A percentile compares a stretch with the other conserved stretches of the same genome.
Evolutionary conservation across 345 rosid species (phyloP).

Genomic region (Bruguiera sexangula): DNA sequence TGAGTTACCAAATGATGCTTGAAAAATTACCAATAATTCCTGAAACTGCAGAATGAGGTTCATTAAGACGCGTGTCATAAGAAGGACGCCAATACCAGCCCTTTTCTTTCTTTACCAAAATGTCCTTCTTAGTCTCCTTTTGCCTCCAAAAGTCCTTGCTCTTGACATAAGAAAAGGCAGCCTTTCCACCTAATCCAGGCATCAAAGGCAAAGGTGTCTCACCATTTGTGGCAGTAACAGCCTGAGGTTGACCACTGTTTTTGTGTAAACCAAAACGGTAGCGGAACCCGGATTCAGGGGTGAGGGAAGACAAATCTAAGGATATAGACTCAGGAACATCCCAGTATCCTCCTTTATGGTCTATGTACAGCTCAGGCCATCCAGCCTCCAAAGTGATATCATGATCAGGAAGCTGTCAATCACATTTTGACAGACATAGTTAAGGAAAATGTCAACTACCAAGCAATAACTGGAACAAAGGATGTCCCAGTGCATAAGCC

Average conservation of each 20-base stretch:
- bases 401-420: conserved; percentile 62
- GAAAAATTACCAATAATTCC: conserved; percentile 57
- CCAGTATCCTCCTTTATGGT: conserved; percentile 72
- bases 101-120: conserved; percentile 35
- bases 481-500: too few relatives aligned
- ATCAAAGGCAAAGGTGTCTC: conserved; percentile 56
- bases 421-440: neutral
- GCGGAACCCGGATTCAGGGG: conserved; percentile 52
- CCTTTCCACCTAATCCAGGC: conserved; percentile 81
- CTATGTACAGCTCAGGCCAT: conserved; percentile 76
- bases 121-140: conserved; percentile 37
- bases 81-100: conserved; percentile 40
- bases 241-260: conserved; percentile 53
- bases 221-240: conserved; percentile 33
- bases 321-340: conserved; percentile 82
- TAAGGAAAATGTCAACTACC: neutral
- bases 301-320: conserved; percentile 59
- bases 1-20: neutral
- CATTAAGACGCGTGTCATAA: conserved; percentile 57
- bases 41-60: conserved; percentile 75
- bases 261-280: conserved; percentile 72
- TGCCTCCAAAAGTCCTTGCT: conserved; percentile 68
- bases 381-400: conserved; percentile 80
- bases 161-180: conserved; percentile 69
- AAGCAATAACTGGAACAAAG: too few relatives aligned